Percentiles rank a stretch among this genome's conserved stretches.
phyloP scores from a whole-genome alignment of 305 asterid genomes.

The Solanum hybrid region DNA sequence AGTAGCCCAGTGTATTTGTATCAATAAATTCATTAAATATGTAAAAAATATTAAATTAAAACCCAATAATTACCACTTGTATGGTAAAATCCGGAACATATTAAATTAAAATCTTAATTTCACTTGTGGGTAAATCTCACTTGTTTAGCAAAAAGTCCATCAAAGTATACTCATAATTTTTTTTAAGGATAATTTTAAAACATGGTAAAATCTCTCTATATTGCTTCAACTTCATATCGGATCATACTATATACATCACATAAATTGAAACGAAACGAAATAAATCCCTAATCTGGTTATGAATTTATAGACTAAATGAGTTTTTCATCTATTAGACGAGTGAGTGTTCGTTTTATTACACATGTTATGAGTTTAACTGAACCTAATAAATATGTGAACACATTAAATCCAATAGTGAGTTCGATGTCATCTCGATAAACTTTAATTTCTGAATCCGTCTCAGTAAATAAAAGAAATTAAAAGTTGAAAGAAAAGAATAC shows the following conservation, averaged over 20 bases:
- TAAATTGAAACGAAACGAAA: no score
- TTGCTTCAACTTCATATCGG: not conserved
- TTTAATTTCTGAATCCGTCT: not conserved
- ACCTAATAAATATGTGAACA: not conserved
- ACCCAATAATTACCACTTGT: not conserved
- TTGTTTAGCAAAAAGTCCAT: no score
- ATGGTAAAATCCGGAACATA: not conserved
- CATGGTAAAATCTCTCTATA: not conserved
- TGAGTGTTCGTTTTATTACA: no score
- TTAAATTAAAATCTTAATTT: not conserved
- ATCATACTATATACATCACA: not conserved
- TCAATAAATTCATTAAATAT: no score
- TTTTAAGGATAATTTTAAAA: not conserved
- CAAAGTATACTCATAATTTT: not conserved
- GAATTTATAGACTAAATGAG: not conserved
- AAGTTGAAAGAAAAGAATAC: slow-evolving; percentile 12
- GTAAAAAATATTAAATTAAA: no score
- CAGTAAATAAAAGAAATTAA: not conserved
- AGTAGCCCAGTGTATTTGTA: no score
- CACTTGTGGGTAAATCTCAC: not conserved
- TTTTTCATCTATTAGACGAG: no score
- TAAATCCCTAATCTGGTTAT: not conserved
- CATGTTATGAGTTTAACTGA: not conserved
- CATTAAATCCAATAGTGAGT: not conserved
- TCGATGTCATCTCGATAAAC: not conserved